Evolutionary conservation across 1,284 basidiomycete genomes (phyloP), one percentile per base, ranked within the genome.

Genomic region (Papiliotrema terrestris): DNA sequence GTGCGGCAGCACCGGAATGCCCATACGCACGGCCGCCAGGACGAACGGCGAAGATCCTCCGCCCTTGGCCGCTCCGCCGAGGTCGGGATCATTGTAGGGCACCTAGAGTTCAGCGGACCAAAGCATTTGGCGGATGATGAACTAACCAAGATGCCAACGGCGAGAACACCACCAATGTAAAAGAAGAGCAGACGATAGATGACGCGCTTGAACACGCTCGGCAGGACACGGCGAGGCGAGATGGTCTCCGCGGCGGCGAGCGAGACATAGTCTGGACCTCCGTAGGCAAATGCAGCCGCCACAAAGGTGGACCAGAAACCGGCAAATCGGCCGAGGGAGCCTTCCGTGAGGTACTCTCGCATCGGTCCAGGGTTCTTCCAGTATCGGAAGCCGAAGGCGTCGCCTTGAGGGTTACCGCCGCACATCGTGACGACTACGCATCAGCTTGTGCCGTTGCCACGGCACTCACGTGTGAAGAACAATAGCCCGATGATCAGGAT

Each of bases 211-310:
- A 91, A 86, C 9, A 89, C 91, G 67, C 84, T 87, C 45, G 85
- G 81, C 49, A 93, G 87, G 62, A 88, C 89, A 38, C 84, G 82
- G 46, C 87, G 82, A 1, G 89, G 89, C 68, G 83, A 88, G 71
- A 86, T 59, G 56, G 63, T 63, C 60, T 67, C 66, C 68, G 83
- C 72, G 56, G 86, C 78, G 3, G 76, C 75, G 14, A 88, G 83
- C 5, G 86, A 86, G 47, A 91, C 86, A 57, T 53, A 57, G 66
- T 93, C 90, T 77, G 90, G 86, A 53, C 86, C 88, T 67, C 87
- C 84, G 80, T 86, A 88, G 2, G 87, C 89, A 80, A 89, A 92
- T 1, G 85, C 86, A 13, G 89, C 88, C 68, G 88, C 86, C 20
- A 89, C 83, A 49, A 90, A 73, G 22, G 85, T 84, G 51, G 51